Base-by-base conservation (phyloP, 257 asterid genomes). In the Capsicum chinense region DNA sequence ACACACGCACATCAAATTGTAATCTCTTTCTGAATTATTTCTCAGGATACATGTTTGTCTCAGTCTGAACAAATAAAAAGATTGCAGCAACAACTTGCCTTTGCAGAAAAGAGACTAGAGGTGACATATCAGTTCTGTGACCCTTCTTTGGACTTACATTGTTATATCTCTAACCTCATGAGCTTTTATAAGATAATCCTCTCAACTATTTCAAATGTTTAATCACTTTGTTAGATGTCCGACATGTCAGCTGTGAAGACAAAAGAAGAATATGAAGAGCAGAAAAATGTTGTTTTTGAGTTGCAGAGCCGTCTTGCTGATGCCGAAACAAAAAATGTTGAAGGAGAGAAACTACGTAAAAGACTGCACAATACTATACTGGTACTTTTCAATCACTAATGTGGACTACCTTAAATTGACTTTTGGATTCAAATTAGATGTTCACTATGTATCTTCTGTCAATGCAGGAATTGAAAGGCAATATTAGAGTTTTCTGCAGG, bases 401-500 rank as follows among this genome's bases (percentile, higher is more conserved):
- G 80, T 50, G 80, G 14, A 74, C 80, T 74, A 50, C 19, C 47
- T 74, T 21, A 19, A 50, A 19, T 74, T 74, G 80, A 21, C 60
- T 74, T 74, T 50, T 21, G 44, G 60, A 74, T 74, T 74, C 13
- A 3, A 74, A 21, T 12, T 73, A 74, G 80, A 74, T 26, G 81
- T 79, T 78, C 15, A 76, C 78, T 64, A 26, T 37, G 60, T 44
- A 37, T 19, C 67, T 26, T 79, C 44, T 59, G 81, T 60, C 86
- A 67, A 66, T 78, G 8, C 90, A 97, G 99, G 99, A 97, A 86
- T 80, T 97, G 85, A 97, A 97, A 87, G 99, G 99, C 56, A 97
- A 97, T 63, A 97, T 95, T 50, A 92, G 98, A 9, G 99, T 95
- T 81, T 97, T 97, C 78, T 97, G 99, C 89, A 88, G 98, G 86